A percentile compares a stretch with the other conserved stretches of the same genome.
phyloP scores from a whole-genome alignment of 805 yeast species.

The Zygoascus ofunaensis region DNA sequence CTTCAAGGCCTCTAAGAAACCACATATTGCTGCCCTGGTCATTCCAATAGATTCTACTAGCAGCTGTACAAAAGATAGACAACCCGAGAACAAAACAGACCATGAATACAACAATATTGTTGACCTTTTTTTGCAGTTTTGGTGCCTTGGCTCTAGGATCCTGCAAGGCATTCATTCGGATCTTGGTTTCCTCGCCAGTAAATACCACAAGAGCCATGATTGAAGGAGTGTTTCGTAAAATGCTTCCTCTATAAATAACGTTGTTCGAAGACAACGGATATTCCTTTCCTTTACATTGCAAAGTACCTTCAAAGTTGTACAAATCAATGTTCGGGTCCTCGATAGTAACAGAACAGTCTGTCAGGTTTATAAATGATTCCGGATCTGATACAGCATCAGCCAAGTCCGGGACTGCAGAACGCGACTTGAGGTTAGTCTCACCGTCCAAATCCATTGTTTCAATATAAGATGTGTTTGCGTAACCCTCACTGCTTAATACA shows the following conservation, averaged over 20 bases:
- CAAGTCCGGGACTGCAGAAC: conserved; percentile 56
- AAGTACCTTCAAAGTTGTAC: conserved; percentile 78
- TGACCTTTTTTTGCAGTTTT: conserved; percentile 73
- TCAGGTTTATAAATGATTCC: conserved; percentile 30
- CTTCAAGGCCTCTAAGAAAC: conserved; percentile 68
- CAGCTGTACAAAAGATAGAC: conserved; percentile 76
- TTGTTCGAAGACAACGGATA: conserved; percentile 71
- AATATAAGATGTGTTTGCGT: conserved; percentile 59
- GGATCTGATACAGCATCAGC: conserved; percentile 44
- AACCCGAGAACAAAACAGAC: conserved; percentile 67
- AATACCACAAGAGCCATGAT: conserved; percentile 76
- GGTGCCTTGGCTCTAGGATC: conserved; percentile 92
- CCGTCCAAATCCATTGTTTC: conserved; percentile 99
- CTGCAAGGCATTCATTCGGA: conserved; percentile 86
- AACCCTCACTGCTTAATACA: conserved; percentile 54
- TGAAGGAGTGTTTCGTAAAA: conserved; percentile 71
- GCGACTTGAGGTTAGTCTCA: conserved; percentile 82
- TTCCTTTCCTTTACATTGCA: conserved; percentile 30
- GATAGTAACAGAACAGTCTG: conserved; percentile 28
- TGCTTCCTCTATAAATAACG: conserved; percentile 83
- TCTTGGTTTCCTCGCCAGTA: conserved; percentile 93
- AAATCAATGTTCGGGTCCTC: conserved; percentile 92
- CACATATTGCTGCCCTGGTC: conserved; percentile 42
- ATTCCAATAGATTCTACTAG: conserved; percentile 47
- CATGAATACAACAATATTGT: conserved; percentile 79